Percentiles rank a stretch among this genome's conserved stretches.
These are phyloP conservation scores for Ogataea zsoltii DNA, from an alignment of 805 yeast genomes.

Conservation along the genomic window DNA sequence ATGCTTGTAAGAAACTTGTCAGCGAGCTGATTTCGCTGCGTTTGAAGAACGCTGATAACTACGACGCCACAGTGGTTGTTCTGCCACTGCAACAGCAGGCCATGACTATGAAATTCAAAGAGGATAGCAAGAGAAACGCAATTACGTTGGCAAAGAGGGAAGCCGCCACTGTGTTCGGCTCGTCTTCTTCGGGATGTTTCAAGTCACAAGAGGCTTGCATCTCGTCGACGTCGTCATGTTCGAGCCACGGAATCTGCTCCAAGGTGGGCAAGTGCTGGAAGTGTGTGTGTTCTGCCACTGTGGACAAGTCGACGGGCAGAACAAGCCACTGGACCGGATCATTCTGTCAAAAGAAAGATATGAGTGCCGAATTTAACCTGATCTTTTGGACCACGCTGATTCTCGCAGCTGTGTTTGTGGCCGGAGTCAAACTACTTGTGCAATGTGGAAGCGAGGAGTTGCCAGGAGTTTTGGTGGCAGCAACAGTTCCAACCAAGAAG, in stretches of 20 bases:
- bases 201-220: conserved; percentile 48
- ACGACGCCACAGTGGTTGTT: conserved; percentile 34
- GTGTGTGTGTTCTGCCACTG: conserved; percentile 50
- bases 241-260: conserved; percentile 54
- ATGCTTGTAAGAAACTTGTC: conserved; percentile 39
- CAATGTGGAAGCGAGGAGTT: conserved; percentile 59
- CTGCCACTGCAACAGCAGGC: conserved; percentile 33
- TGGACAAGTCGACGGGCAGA: conserved; percentile 40
- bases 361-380: conserved; percentile 64
- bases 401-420: conserved; percentile 44
- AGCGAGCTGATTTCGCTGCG: conserved; percentile 31
- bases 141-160: conserved; percentile 26
- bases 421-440: conserved; percentile 54
- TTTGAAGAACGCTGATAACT: conserved; percentile 13
- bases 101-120: conserved; percentile 19
- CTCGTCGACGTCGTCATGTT: conserved; percentile 48
- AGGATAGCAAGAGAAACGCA: conserved; percentile 8
- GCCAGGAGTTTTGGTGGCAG: conserved; percentile 69
- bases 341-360: conserved; percentile 68
- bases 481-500: conserved; percentile 47
- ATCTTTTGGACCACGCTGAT: conserved; percentile 66
- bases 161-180: conserved; percentile 15
- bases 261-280: conserved; percentile 46
- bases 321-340: conserved; percentile 57
- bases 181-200: conserved; percentile 33